Evolutionary conservation across 768 basidiomycete genomes (phyloP).

Genomic region (Strobilomyces dryophilus): DNA sequence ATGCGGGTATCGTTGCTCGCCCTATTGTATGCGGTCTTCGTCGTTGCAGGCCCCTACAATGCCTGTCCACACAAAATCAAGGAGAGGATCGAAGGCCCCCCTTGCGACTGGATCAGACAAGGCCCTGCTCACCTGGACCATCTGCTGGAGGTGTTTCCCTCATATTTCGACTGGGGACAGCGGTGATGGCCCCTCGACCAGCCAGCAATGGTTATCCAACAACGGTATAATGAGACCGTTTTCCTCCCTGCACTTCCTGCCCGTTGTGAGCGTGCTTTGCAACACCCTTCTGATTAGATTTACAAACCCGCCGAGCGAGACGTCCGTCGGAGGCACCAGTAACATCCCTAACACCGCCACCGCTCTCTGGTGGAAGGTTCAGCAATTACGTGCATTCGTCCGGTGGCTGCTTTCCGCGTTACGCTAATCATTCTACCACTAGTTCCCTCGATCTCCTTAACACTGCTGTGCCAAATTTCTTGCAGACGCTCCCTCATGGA

Average conservation of each 20-base stretch:
- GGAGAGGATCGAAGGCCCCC: constrained; percentile 41
- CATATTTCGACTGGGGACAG: constrained; percentile 62
- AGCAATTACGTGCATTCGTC: constrained; percentile 51
- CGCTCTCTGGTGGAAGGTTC: constrained; percentile 68
- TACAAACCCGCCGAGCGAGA: constrained; percentile 44
- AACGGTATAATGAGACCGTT: constrained; percentile 48
- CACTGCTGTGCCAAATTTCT: constrained; percentile 38
- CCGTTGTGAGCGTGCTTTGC: constrained; percentile 40
- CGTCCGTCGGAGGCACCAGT: constrained; percentile 64
- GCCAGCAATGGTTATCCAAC: constrained; percentile 54
- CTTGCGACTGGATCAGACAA: constrained; percentile 46
- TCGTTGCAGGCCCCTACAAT: constrained; percentile 12
- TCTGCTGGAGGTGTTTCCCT: constrained; percentile 57
- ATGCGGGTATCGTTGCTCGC: constrained; percentile 14
- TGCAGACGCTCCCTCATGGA: constrained; percentile 41
- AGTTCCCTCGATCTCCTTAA: constrained; percentile 56
- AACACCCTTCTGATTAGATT: neutral
- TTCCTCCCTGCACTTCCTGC: constrained; percentile 53
- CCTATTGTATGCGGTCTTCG: constrained; percentile 10
- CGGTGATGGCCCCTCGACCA: constrained; percentile 56
- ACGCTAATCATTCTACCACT: neutral
- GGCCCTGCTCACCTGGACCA: constrained; percentile 42
- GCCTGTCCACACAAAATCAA: constrained; percentile 37
- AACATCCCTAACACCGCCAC: constrained; percentile 57
- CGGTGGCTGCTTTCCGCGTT: neutral